Evolutionary conservation across 345 rosid species (phyloP), one percentile per base, ranked within the genome.

Genomic region (Salix koriyanagi): DNA sequence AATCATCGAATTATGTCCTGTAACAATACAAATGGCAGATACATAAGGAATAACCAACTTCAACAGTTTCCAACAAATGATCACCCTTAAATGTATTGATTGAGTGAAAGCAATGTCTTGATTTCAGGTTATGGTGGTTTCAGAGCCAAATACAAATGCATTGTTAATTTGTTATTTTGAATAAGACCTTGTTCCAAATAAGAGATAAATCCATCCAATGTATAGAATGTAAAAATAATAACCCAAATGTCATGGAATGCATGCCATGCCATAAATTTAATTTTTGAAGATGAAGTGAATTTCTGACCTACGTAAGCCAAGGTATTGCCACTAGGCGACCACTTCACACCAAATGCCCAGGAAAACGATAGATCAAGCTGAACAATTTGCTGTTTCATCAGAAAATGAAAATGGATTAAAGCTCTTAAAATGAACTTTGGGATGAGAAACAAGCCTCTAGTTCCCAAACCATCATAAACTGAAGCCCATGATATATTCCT

Each of bases 361-460:
- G 99, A 93, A 89, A 80, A 86, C 76, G 98, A 92, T 82, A 96
- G 98, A 86, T 96, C 99, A 81, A 96, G 99, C 90, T 96, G 99
- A 78, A 96, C 73, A 79, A 96, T 91, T 96, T 88, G 98, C 99
- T 96, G 95, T 83, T 80, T 39, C 66, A 69, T 78, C 73, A 84
- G 71, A 78, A 82, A 39, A 56, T 36, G 39, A 37, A 30, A 16
- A 26, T 2, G 61, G 26, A 23, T 73, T 36, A 48, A 36, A 60
- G 18, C 3, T 50, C 58, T 46, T 46, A 46, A 46, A 46, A 46
- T 44, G 50, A 11, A 44, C 50, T 44, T 13, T 44, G 50, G 50
- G 50, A 44, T 44, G 50, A 44, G 50, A 44, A 44, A 44, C 50
- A 44, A 44, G 16, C 50, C 4, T 44, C 50, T 13, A 44, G 50